Base-by-base conservation (phyloP, 169 alveolate genomes). In the Plasmodium yoelii region DNA sequence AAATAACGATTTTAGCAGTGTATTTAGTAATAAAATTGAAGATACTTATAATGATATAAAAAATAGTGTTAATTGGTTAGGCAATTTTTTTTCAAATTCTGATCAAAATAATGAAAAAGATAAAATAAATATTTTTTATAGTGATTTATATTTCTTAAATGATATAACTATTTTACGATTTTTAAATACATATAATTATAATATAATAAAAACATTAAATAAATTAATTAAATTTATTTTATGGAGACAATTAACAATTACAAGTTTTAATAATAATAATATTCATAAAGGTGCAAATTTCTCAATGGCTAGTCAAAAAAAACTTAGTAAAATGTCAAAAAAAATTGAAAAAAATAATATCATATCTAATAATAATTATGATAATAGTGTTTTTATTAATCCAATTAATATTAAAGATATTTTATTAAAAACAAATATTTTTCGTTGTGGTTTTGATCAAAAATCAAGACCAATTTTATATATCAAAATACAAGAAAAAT, bases 1-100 rank as follows among this genome's bases (percentile, higher is more conserved):
- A 68, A 77, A 64, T 44, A 77, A 77, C 4, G 89, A 77, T 7
- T 51, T 77, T 10, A 28, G 89, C n/a, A 44, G 13, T 3, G 24
- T 55, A n/a, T 51, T 77, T 42, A 69, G 89, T 22, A 77, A 77
- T 39, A 77, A 77, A 64, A 64, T 77, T 8, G 89, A 77, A 77
- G 89, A 77, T 56, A 77, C 89, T 0, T 77, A 77, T 69, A 77
- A 77, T 44, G 89, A 77, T 24, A 77, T 77, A 49, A 77, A 77
- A 65, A 77, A 55, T 56, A 77, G 89, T 46, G 80, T 77, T 5
- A 77, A 77, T 8, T 77, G 89, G 89, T 24, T 77, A 44, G 89
- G 89, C 1, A 77, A 77, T 34, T 77, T 77, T 18, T 77, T 77
- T 69, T 47, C 89, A 8, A 77, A 77, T 34, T 64, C 28, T 47